Base-by-base conservation (phyloP, 495 filamentous ascomycete genomes). In the Astrothelium subdiscretum region DNA sequence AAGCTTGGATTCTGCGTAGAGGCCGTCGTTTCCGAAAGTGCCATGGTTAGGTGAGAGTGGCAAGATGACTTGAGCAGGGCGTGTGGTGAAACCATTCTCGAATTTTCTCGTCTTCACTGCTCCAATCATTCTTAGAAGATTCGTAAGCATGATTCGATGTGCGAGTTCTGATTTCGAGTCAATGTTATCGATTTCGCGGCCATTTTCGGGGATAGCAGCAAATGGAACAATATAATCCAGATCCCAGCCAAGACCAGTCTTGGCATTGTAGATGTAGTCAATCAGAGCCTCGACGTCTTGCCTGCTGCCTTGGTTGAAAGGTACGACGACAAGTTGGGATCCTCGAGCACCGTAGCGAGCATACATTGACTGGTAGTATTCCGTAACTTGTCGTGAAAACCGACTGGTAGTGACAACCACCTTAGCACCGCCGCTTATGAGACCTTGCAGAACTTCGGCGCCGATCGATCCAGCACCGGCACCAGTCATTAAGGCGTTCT, bases 351-450 rank as follows among this genome's bases (percentile, higher is more conserved):
- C 94, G 69, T 86, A 96, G 54, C 91, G 86, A 65, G 92, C 85
- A 72, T 97, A 99, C 91, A 99, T 97, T 51, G 88, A 85, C 77
- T 97, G 94, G 77, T 97, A 99, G 78, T 97, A 97, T 77, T 99
- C 95, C 27, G 95, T 99, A 58, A 97, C 94, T 71, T 97, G 88
- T 40, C 90, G 90, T 1, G 95, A 97, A 81, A 91, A 97, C 63
- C 94, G 85, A 72, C 89, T 95, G 31, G 94, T 97, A 10, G 94
- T 97, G 61, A 99, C 94, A 59, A 96, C 76, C 35, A 99, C 94
- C 77, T 91, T 91, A 67, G 92, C 94, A 69, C 94, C 94, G 74
- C 95, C 94, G 70, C 89, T 95, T 74, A 99, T 92, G 62, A 99
- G 79, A 38, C 94, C 94, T 75, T 97, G 92, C 13, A 99, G 81